These are phyloP conservation scores for Kodamaea kakaduensis DNA, from an alignment of 805 yeast species.

Conservation along the genomic window DNA sequence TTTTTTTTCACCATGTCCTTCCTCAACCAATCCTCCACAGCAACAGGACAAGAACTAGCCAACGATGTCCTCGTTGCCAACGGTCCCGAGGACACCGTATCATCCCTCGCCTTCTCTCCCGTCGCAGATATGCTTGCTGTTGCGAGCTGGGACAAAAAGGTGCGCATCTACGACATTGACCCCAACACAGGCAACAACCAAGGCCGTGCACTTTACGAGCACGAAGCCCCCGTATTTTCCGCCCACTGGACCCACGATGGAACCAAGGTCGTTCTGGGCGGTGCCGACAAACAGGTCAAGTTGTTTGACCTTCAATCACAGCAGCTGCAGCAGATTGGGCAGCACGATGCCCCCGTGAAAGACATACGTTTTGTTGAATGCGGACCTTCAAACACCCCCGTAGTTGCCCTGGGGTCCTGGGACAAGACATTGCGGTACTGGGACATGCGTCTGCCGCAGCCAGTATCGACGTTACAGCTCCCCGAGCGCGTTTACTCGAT, in stretches of 20 bases:
- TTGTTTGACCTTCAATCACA: conserved; percentile 79
- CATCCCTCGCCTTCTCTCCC: conserved; percentile 83
- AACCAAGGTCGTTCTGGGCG: conserved; percentile 80
- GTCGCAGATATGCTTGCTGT: conserved; percentile 77
- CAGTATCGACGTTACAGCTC: conserved; percentile 73
- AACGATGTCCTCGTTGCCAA: conserved; percentile 68
- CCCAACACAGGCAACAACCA: conserved; percentile 70
- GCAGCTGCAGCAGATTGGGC: conserved; percentile 80
- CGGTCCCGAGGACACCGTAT: conserved; percentile 89
- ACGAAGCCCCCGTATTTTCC: conserved; percentile 80
- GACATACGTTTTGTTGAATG: conserved; percentile 73
- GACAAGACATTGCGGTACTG: conserved; percentile 92
- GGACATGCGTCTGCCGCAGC: conserved; percentile 85
- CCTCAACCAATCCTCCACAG: conserved; percentile 30
- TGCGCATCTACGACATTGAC: conserved; percentile 82
- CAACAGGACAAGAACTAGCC: conserved; percentile 56
- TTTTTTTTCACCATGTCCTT: conserved; percentile 7
- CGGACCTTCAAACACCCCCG: conserved; percentile 78
- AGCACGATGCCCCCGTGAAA: conserved; percentile 77
- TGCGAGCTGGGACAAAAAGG: conserved; percentile 93
- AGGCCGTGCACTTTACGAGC: conserved; percentile 87
- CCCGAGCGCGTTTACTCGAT: conserved; percentile 90
- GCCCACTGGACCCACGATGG: conserved; percentile 88
- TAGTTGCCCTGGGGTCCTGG: conserved; percentile 93
- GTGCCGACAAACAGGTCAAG: conserved; percentile 84